These are phyloP conservation scores for Phaeotremella fagi DNA, from an alignment of 768 basidiomycete species.

Conservation along the genomic window DNA sequence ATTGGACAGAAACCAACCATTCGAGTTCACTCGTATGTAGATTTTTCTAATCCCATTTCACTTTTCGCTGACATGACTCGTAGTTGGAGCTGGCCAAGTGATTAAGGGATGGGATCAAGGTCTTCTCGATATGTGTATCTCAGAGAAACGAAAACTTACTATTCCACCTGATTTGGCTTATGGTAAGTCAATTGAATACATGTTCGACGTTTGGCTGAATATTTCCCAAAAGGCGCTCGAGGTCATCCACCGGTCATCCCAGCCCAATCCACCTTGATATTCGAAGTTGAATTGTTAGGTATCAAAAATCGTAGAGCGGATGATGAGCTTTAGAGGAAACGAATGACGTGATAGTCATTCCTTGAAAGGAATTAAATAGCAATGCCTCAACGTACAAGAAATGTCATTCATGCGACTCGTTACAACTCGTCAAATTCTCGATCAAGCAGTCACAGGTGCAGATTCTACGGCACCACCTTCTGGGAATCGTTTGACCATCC, in stretches of 20 bases:
- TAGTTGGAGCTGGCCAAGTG: slow-evolving; percentile 48
- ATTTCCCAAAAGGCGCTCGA: slow-evolving; percentile 50
- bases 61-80: slow-evolving; percentile 1
- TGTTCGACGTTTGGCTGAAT: slow-evolving; percentile 3
- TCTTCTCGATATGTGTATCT: slow-evolving; percentile 65
- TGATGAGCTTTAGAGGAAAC: slow-evolving; percentile 8
- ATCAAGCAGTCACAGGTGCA: not conserved
- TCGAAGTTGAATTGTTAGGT: slow-evolving; percentile 76
- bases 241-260: slow-evolving; percentile 77
- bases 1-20: slow-evolving; percentile 67
- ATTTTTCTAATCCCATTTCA: not conserved
- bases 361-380: no score
- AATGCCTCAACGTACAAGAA: no score
- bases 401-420: no score
- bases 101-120: slow-evolving; percentile 50
- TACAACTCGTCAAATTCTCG: not conserved
- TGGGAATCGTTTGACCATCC: slow-evolving; percentile 32
- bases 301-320: slow-evolving; percentile 52
- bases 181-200: slow-evolving; percentile 55
- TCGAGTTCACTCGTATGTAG: slow-evolving; percentile 61
- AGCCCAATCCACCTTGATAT: slow-evolving; percentile 70
- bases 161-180: slow-evolving; percentile 78
- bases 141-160: slow-evolving; percentile 81
- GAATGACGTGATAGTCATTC: no score
- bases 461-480: slow-evolving; percentile 7